phyloP scores from a whole-genome alignment of 345 rosid species.

The Ceriops zippeliana region DNA sequence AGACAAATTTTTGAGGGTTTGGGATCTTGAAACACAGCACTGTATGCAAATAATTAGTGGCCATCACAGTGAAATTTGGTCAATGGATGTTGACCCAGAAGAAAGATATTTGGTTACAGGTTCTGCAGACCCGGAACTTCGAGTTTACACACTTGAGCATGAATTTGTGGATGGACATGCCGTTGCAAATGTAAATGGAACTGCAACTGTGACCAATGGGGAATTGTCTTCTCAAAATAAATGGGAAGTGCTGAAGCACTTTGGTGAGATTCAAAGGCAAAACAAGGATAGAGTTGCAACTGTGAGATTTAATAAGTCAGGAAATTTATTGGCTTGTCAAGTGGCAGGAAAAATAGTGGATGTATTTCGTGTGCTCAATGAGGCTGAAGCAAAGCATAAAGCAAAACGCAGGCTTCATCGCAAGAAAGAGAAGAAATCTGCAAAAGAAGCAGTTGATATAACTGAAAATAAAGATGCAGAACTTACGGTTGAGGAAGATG shows the following conservation, averaged over 20 bases:
- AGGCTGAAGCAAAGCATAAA: conserved; percentile 75
- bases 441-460: conserved; percentile 40
- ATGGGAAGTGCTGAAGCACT: conserved; percentile 66
- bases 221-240: conserved; percentile 45
- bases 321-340: conserved; percentile 86
- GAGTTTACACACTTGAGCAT: conserved; percentile 63
- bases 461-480: conserved; percentile 38
- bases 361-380: conserved; percentile 63
- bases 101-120: conserved; percentile 82
- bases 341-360: conserved; percentile 84
- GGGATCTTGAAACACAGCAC: conserved; percentile 97
- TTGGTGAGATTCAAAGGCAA: conserved; percentile 87
- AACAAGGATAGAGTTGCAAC: conserved; percentile 78
- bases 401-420: conserved; percentile 83
- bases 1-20: conserved; percentile 91
- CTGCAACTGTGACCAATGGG: conserved; percentile 30
- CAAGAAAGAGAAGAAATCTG: conserved; percentile 82
- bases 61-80: conserved; percentile 97
- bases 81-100: conserved; percentile 75
- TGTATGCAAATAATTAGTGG: conserved; percentile 92
- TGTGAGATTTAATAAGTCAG: conserved; percentile 67
- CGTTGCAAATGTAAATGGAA: conserved; percentile 26
- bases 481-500: conserved; percentile 34
- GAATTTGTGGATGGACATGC: conserved; percentile 29
- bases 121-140: conserved; percentile 82